Conservation (phyloP, 352 stramenopile species). For the Plasmopara halstedii region DNA sequence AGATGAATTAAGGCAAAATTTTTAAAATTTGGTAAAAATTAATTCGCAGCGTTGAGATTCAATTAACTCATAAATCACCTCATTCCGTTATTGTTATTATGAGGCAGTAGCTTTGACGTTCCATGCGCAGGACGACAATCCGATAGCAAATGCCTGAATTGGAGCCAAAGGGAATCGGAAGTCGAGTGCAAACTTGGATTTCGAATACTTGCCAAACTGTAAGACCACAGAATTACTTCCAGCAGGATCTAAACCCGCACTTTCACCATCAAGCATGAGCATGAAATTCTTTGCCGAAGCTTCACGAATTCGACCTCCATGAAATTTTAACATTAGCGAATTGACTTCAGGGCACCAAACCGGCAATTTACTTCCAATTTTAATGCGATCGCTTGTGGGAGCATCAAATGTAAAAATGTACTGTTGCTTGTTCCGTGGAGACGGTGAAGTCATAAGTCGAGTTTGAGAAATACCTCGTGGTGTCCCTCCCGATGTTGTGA, state of each 20-base stretch:
- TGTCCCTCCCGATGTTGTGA: constrained; percentile 56
- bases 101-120: constrained; percentile 40
- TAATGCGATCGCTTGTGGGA: constrained; percentile 62
- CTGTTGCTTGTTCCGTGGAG: constrained; percentile 53
- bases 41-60: too few relatives aligned
- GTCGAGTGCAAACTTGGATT: constrained; percentile 82
- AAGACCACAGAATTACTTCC: constrained; percentile 60
- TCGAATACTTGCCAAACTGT: constrained; percentile 86
- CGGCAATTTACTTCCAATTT: constrained; percentile 77
- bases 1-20: too few relatives aligned
- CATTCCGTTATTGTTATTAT: constrained; percentile 1
- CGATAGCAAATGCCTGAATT: constrained; percentile 83
- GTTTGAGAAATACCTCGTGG: constrained; percentile 40
- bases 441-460: constrained; percentile 65
- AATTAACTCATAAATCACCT: too few relatives aligned
- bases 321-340: constrained; percentile 86
- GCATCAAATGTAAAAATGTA: constrained; percentile 72
- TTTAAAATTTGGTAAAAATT: too few relatives aligned
- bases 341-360: constrained; percentile 84
- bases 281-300: constrained; percentile 89
- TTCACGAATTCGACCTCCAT: constrained; percentile 76
- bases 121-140: constrained; percentile 78
- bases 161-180: constrained; percentile 80
- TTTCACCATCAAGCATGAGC: constrained; percentile 60
- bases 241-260: constrained; percentile 24